These are phyloP conservation scores for Cystobasidiaceae sp. DNA, from an alignment of 1,284 basidiomycete species.

Conservation along the genomic window DNA sequence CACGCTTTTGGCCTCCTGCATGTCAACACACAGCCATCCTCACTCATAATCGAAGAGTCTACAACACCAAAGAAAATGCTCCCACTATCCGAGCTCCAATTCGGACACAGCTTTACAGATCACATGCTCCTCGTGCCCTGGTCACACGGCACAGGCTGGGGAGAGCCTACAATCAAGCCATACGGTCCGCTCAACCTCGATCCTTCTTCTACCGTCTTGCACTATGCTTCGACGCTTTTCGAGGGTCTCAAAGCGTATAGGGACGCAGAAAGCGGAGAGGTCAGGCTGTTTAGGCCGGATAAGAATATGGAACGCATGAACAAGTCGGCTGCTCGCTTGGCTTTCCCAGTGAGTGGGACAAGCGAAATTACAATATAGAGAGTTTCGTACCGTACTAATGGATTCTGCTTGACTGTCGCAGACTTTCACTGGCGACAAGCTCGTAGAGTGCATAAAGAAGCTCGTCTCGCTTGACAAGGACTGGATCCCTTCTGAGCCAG, in stretches of 20 bases:
- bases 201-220: constrained; percentile 81
- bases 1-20: too few species aligned
- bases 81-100: constrained; percentile 50
- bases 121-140: constrained; percentile 89
- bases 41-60: constrained; percentile 33
- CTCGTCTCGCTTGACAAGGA: constrained; percentile 79
- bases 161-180: constrained; percentile 71
- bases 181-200: constrained; percentile 71
- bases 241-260: constrained; percentile 97
- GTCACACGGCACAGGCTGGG: constrained; percentile 71
- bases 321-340: constrained; percentile 58
- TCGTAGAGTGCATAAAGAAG: constrained; percentile 81
- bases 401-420: too few species aligned
- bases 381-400: too few species aligned
- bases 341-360: constrained; percentile 55
- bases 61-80: constrained; percentile 46
- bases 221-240: constrained; percentile 85
- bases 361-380: not conserved
- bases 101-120: constrained; percentile 64
- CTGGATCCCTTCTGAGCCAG: constrained; percentile 86
- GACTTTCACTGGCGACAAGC: constrained; percentile 71
- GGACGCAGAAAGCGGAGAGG: constrained; percentile 61
- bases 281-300: constrained; percentile 90
- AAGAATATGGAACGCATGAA: constrained; percentile 90
- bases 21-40: constrained; percentile 34